Evolutionary conservation across 2,329 filamentous ascomycete genomes (phyloP).

Genomic region (Talaromyces verruculosus): DNA sequence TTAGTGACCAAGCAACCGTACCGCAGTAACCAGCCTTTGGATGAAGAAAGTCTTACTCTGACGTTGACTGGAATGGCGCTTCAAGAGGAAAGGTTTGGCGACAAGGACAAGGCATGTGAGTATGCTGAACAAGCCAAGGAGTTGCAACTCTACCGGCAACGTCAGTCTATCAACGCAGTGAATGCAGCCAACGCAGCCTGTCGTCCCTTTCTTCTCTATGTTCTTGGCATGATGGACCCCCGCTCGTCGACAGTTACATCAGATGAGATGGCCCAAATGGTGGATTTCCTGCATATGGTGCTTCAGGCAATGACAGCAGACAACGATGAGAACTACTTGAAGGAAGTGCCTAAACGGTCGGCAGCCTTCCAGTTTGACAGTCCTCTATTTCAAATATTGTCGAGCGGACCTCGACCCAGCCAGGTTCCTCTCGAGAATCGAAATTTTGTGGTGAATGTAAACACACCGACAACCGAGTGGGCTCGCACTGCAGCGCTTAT

Average conservation of each 20-base stretch:
- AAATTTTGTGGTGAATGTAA: conserved; percentile 37
- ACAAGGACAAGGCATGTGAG: conserved; percentile 28
- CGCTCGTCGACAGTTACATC: conserved; percentile 19
- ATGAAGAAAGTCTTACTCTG: conserved; percentile 35
- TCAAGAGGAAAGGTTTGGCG: conserved; percentile 42
- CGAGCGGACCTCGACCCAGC: conserved; percentile 43
- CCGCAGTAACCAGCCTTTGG: conserved; percentile 26
- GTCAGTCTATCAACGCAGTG: conserved; percentile 26
- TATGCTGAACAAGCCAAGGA: conserved; percentile 33
- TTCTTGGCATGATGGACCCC: conserved; percentile 34
- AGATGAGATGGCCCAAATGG: conserved; percentile 31
- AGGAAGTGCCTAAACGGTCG: conserved; percentile 32
- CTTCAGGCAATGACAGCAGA: conserved; percentile 38
- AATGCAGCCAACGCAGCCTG: conserved; percentile 22
- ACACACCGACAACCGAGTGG: conserved; percentile 35
- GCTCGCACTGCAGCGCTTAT: conserved; percentile 41
- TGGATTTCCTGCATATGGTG: conserved; percentile 38
- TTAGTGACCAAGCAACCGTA: conserved; percentile 28
- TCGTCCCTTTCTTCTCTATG: conserved; percentile 38
- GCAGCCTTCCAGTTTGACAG: conserved; percentile 39
- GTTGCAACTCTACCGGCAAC: conserved; percentile 32
- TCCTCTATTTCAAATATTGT: conserved; percentile 41
- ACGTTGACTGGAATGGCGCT: conserved; percentile 39
- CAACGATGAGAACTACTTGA: conserved; percentile 29
- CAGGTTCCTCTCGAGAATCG: conserved; percentile 38